phyloP scores from a whole-genome alignment of 108 stramenopile genomes.

The Cafeteria roenbergensis region DNA sequence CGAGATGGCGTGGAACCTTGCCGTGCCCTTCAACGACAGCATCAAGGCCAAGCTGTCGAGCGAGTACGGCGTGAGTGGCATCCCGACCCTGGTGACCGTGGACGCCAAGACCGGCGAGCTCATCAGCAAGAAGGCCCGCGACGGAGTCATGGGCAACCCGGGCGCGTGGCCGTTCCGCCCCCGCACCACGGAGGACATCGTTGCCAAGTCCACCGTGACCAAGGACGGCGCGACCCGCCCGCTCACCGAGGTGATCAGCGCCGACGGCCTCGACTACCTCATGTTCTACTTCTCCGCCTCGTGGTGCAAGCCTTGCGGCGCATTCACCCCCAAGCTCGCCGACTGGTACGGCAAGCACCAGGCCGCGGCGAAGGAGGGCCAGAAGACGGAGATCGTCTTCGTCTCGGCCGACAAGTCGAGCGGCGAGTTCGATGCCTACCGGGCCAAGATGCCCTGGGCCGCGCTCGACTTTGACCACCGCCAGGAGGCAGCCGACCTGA shows the following conservation, averaged over 20 bases:
- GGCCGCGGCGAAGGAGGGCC: neutral
- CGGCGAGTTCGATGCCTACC: slow-evolving; percentile 3
- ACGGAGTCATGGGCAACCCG: slow-evolving; percentile 63
- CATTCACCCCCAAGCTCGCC: slow-evolving; percentile 9
- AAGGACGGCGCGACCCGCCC: too few relatives aligned
- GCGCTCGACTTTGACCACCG: neutral
- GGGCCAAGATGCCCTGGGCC: slow-evolving; percentile 6
- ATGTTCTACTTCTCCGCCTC: slow-evolving; percentile 13
- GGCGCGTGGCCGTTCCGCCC: slow-evolving; percentile 70
- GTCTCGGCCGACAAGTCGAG: slow-evolving; percentile 5
- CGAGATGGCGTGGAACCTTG: slow-evolving; percentile 60
- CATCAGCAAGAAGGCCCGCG: slow-evolving; percentile 61
- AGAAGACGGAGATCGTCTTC: slow-evolving; percentile 11
- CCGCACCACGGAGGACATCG: neutral
- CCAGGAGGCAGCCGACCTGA: neutral
- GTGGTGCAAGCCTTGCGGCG: slow-evolving; percentile 22
- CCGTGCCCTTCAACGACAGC: slow-evolving; percentile 55
- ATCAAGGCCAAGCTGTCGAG: slow-evolving; percentile 47
- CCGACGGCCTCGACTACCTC: neutral
- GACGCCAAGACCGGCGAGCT: slow-evolving; percentile 67
- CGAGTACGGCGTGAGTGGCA: slow-evolving; percentile 46
- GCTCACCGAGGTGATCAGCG: neutral
- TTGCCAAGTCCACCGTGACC: neutral
- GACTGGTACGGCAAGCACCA: slow-evolving; percentile 4
- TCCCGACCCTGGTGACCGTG: slow-evolving; percentile 61